A percentile compares a stretch with the other conserved stretches of the same genome.
Conservation (phyloP, 2,329 filamentous ascomycete genomes). For the Aureobasidium uvarum region DNA sequence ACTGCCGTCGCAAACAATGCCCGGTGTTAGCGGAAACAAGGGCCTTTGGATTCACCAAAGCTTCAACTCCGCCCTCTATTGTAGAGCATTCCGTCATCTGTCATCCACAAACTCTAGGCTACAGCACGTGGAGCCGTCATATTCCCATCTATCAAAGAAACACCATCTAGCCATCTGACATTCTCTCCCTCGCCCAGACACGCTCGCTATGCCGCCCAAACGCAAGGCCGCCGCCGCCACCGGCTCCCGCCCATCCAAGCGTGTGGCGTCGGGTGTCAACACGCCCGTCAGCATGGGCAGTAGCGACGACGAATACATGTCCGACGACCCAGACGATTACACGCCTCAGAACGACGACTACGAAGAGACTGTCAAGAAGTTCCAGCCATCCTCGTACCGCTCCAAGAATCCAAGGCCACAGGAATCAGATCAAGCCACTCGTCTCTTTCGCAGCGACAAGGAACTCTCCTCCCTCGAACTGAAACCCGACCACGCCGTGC, state of each 20-base stretch:
- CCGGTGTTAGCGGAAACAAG: constrained; percentile 21
- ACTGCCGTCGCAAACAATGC: not conserved
- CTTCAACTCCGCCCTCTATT: constrained; percentile 1
- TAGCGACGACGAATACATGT: constrained; percentile 57
- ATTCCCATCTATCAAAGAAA: not conserved
- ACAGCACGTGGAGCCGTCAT: not conserved
- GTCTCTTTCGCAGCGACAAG: constrained; percentile 55
- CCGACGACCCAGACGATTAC: constrained; percentile 31
- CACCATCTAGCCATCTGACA: not conserved
- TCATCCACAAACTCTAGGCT: constrained; percentile 7
- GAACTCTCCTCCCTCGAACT: constrained; percentile 81
- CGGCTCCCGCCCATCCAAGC: constrained; percentile 37
- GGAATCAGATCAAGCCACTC: constrained; percentile 55
- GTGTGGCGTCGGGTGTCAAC: constrained; percentile 42
- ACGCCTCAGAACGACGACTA: constrained; percentile 36
- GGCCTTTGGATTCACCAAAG: not conserved
- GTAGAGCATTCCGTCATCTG: constrained; percentile 14
- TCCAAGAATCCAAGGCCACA: constrained; percentile 46
- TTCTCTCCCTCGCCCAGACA: not conserved
- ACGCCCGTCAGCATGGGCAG: constrained; percentile 48
- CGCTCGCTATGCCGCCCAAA: constrained; percentile 39
- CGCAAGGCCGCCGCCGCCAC: constrained; percentile 42
- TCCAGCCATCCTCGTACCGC: constrained; percentile 54
- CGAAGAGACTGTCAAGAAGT: constrained; percentile 54
- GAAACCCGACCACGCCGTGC: constrained; percentile 84